Percentiles rank a stretch among this genome's conserved stretches.
Evolutionary conservation across 768 basidiomycete species (phyloP).

Genomic region (Naganishia vaughanmartiniae): DNA sequence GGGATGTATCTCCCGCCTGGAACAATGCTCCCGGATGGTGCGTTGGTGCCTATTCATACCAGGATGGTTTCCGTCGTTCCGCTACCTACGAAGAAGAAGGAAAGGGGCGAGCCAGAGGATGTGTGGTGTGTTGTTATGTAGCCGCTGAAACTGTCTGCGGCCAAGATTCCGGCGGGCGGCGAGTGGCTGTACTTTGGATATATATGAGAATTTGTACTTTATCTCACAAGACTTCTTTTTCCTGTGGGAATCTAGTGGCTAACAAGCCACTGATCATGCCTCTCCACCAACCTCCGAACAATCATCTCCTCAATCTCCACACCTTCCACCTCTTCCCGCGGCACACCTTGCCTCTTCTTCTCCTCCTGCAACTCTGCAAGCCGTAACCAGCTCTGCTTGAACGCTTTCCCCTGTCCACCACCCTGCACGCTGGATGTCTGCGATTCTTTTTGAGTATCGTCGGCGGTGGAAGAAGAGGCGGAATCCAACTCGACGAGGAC

Average conservation of each 20-base stretch:
- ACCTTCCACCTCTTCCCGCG: conserved; percentile 56
- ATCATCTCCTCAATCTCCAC: conserved; percentile 95
- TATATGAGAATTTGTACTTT: no score
- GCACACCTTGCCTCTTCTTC: conserved; percentile 38
- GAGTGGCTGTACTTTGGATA: background rate
- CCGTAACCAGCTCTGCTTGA: conserved; percentile 51
- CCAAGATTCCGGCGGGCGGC: background rate
- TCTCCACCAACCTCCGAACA: conserved; percentile 66
- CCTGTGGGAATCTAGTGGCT: conserved; percentile 20
- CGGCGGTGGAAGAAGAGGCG: no score
- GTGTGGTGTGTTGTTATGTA: conserved; percentile 32
- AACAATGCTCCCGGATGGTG: conserved; percentile 30
- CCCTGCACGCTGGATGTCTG: background rate
- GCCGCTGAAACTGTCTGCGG: no score
- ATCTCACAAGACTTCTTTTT: background rate
- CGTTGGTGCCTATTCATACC: conserved; percentile 29
- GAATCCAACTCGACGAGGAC: conserved; percentile 70
- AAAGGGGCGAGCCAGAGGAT: background rate
- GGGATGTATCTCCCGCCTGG: conserved; percentile 33
- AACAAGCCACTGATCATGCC: conserved; percentile 66
- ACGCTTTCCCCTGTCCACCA: conserved; percentile 32
- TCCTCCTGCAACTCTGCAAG: conserved; percentile 37
- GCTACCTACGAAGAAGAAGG: conserved; percentile 19
- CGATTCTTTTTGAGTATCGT: no score
- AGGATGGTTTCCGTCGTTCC: conserved; percentile 28